Conservation (phyloP, 495 filamentous ascomycete species). For the Astrothelium macrocarpum region DNA sequence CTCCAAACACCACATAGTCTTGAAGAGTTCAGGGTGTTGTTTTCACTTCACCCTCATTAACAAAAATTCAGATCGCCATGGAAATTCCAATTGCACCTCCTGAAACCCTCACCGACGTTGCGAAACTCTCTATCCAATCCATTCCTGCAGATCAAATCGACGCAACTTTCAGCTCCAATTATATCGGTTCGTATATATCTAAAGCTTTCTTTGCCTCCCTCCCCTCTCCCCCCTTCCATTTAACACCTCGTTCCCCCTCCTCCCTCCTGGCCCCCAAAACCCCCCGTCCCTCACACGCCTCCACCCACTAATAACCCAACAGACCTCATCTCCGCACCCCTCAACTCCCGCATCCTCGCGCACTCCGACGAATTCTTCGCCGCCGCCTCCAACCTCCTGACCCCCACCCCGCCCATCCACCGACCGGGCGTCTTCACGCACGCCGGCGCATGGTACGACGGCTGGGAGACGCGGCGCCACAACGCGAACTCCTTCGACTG, state of each 20-base stretch:
- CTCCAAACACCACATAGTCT: neutral
- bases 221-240: neutral
- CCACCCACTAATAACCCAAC: slow-evolving; percentile 7
- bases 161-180: slow-evolving; percentile 56
- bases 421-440: slow-evolving; percentile 75
- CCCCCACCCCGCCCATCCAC: slow-evolving; percentile 61
- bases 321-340: slow-evolving; percentile 68
- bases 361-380: slow-evolving; percentile 89
- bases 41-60: neutral
- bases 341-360: slow-evolving; percentile 64
- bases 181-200: slow-evolving; percentile 50
- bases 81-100: slow-evolving; percentile 22
- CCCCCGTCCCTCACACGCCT: slow-evolving; percentile 3
- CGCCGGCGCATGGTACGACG: slow-evolving; percentile 88
- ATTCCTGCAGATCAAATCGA: slow-evolving; percentile 48
- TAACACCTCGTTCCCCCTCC: neutral
- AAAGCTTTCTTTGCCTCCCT: no score
- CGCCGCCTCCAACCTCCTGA: slow-evolving; percentile 68
- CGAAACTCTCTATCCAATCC: slow-evolving; percentile 11
- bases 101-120: slow-evolving; percentile 19
- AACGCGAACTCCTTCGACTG: slow-evolving; percentile 73
- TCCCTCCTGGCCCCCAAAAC: neutral
- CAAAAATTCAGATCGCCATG: slow-evolving; percentile 17
- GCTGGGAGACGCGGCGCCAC: slow-evolving; percentile 88
- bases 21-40: neutral